Percentiles rank a stretch among this genome's conserved stretches.
These are phyloP conservation scores for Fusarium tanahbumbuense DNA, from an alignment of 2,329 filamentous ascomycete genomes.

Conservation along the genomic window DNA sequence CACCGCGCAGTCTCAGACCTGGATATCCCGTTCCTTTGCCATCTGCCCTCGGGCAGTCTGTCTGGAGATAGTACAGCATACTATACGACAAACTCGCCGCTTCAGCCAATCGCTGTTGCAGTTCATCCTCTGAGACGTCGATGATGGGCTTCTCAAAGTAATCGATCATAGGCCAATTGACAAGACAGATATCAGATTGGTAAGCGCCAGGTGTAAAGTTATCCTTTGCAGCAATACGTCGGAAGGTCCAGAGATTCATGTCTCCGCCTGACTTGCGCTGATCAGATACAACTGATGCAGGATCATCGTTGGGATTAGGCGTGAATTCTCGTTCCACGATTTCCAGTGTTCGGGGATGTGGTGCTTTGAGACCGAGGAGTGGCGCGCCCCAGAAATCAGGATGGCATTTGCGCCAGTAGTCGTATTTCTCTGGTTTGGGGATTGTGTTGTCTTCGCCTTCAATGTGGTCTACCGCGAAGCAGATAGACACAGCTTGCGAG, in stretches of 20 bases:
- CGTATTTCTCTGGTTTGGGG: constrained; percentile 37
- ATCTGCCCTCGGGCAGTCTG: constrained; percentile 44
- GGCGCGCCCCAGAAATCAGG: constrained; percentile 47
- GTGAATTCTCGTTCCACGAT: constrained; percentile 47
- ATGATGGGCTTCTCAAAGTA: constrained; percentile 48
- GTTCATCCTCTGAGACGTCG: constrained; percentile 37
- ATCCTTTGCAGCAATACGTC: constrained; percentile 41
- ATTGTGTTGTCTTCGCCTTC: constrained; percentile 45
- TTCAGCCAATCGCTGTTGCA: constrained; percentile 26
- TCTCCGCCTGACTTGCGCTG: constrained; percentile 45
- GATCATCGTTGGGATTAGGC: constrained; percentile 44
- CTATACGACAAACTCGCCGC: constrained; percentile 44
- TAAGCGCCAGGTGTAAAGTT: constrained; percentile 43
- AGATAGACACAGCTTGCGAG: constrained; percentile 47
- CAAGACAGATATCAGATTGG: constrained; percentile 44
- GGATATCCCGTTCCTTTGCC: constrained; percentile 42
- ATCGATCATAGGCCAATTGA: constrained; percentile 49
- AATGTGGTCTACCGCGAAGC: constrained; percentile 47
- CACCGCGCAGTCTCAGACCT: constrained; percentile 43
- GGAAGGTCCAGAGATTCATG: constrained; percentile 48
- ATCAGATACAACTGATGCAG: constrained; percentile 39
- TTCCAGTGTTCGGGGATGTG: constrained; percentile 45
- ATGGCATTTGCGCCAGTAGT: constrained; percentile 41
- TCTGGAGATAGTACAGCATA: constrained; percentile 47
- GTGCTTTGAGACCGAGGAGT: constrained; percentile 40